Evolutionary conservation across 257 asterid genomes (phyloP), one percentile per base, ranked within the genome.

Genomic region (Solanum ossicruentum): DNA sequence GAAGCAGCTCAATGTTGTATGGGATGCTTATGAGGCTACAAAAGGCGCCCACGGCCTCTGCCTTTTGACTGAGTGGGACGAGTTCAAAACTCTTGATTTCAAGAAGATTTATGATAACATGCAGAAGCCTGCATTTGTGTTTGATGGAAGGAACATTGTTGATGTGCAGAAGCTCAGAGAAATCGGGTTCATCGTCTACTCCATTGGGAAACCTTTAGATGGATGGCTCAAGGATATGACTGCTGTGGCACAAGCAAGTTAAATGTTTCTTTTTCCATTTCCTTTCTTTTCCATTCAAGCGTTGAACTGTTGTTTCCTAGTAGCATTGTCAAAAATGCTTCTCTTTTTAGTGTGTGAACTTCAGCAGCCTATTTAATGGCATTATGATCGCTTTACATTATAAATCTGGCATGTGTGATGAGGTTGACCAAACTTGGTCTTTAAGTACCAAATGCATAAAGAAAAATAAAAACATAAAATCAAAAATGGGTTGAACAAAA

Each of bases 91-190:
- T 2, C 91, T 90, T 18, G 89, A 90, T 52, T 90, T 84, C 82
- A 80, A 86, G 86, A 89, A 45, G 87, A 89, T 89, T 47, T 89
- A 84, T 21, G 88, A 88, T 60, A 78, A 82, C 85, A 90, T 90
- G 92, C 91, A 90, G 84, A 90, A 90, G 72, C 92, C 91, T 17
- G 92, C 92, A 73, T 90, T 90, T 55, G 84, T 88, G 84, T 90
- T 89, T 67, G 88, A 89, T 83, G 87, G 91, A 36, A 87, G 88
- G 28, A 88, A 85, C 69, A 41, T 71, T 41, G 79, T 85, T 39
- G 20, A 85, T 66, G 61, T 63, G 36, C 67, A 82, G 17, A 85
- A 88, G 90, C 87, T 88, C 26, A 83, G 88, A 75, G 85, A 87
- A 18, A 87, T 87, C 2, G 88, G 89, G 17, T 89, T 89, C 71